Evolutionary conservation across 768 basidiomycete species (phyloP).

Genomic region (Gloeophyllum trabeum): DNA sequence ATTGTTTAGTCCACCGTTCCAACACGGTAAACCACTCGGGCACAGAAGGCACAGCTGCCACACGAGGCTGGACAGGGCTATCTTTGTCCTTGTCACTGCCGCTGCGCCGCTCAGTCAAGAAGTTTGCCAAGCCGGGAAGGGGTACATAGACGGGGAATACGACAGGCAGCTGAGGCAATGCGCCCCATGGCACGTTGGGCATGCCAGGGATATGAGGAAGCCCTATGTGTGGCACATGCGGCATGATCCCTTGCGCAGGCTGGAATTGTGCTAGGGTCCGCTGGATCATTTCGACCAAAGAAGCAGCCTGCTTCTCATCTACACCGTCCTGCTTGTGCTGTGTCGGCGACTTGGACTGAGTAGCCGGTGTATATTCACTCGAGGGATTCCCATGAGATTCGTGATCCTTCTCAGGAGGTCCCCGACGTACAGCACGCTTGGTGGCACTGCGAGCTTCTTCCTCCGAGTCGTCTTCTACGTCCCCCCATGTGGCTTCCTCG

Average conservation of each 20-base stretch:
- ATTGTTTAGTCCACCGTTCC: slow-evolving; percentile 62
- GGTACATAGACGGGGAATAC: slow-evolving; percentile 77
- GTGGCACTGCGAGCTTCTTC: slow-evolving; percentile 13
- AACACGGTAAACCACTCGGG: slow-evolving; percentile 61
- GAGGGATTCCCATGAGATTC: neutral
- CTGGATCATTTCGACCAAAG: slow-evolving; percentile 63
- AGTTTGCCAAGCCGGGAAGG: slow-evolving; percentile 50
- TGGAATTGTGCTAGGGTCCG: slow-evolving; percentile 55
- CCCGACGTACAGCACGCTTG: neutral
- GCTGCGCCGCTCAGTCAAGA: slow-evolving; percentile 42
- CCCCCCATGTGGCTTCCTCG: slow-evolving; percentile 55
- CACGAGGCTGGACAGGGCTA: slow-evolving; percentile 22
- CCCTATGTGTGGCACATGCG: slow-evolving; percentile 34
- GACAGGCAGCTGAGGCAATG: slow-evolving; percentile 58
- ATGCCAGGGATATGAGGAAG: slow-evolving; percentile 37
- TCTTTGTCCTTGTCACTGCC: slow-evolving; percentile 14
- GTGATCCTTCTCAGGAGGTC: neutral
- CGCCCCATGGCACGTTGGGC: slow-evolving; percentile 27
- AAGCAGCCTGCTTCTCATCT: slow-evolving; percentile 29
- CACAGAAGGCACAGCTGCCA: slow-evolving; percentile 33
- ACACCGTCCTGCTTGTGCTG: slow-evolving; percentile 12
- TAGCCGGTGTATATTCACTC: neutral
- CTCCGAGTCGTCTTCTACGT: slow-evolving; percentile 58
- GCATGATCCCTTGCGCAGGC: slow-evolving; percentile 46
- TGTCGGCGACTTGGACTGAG: neutral